These are phyloP conservation scores for Aspergillus bertholletiae DNA, from an alignment of 495 filamentous ascomycete genomes.

Conservation along the genomic window DNA sequence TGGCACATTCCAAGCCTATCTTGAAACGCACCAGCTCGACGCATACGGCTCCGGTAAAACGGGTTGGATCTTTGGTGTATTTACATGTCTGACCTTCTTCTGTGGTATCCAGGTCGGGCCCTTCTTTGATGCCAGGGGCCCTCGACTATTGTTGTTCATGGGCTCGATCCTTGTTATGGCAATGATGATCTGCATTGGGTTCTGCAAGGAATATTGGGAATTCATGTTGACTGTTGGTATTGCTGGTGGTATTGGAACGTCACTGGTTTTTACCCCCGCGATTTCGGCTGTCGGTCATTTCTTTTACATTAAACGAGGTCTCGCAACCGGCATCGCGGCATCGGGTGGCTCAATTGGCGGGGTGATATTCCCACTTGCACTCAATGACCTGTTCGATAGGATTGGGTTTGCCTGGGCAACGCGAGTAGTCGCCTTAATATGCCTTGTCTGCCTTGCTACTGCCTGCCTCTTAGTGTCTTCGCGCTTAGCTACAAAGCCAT, in stretches of 20 bases:
- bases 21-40: slow-evolving; percentile 64
- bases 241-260: slow-evolving; percentile 71
- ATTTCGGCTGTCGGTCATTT: slow-evolving; percentile 77
- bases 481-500: slow-evolving; percentile 45
- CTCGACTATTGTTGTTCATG: slow-evolving; percentile 45
- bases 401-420: slow-evolving; percentile 60
- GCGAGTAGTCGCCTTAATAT: slow-evolving; percentile 54
- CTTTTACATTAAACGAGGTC: slow-evolving; percentile 69
- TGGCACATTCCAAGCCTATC: slow-evolving; percentile 70
- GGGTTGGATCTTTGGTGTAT: slow-evolving; percentile 82
- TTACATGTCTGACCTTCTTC: slow-evolving; percentile 64
- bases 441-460: slow-evolving; percentile 44
- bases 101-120: slow-evolving; percentile 58
- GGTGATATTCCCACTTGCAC: slow-evolving; percentile 52
- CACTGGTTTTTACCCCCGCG: slow-evolving; percentile 82
- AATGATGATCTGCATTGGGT: slow-evolving; percentile 44
- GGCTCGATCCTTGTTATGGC: slow-evolving; percentile 50
- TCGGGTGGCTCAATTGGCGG: slow-evolving; percentile 69
- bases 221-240: slow-evolving; percentile 81
- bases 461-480: slow-evolving; percentile 50
- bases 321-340: slow-evolving; percentile 81
- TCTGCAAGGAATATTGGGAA: slow-evolving; percentile 70
- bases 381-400: slow-evolving; percentile 48
- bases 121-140: slow-evolving; percentile 57
- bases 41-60: slow-evolving; percentile 57